Conservation (phyloP, 805 yeast species). For the Wickerhamiella musiphila region DNA sequence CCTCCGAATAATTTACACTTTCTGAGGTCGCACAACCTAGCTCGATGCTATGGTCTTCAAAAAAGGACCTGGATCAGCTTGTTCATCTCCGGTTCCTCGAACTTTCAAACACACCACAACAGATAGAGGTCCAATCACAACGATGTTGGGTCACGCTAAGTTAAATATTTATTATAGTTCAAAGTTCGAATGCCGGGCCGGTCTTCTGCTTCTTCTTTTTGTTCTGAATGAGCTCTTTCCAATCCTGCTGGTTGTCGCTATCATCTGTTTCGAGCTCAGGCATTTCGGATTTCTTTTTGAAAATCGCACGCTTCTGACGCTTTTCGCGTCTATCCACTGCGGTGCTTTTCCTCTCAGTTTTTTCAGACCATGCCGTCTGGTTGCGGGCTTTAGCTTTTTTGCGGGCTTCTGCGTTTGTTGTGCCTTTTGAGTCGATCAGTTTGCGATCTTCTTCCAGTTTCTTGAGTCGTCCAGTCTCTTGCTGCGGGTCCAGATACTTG, state of each 20-base stretch:
- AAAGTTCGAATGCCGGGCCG: constrained; percentile 35
- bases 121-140: too few relatives aligned
- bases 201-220: constrained; percentile 47
- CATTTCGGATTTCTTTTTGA: constrained; percentile 29
- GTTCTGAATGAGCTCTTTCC: constrained; percentile 68
- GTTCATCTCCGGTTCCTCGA: too few relatives aligned
- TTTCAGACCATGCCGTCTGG: constrained; percentile 70
- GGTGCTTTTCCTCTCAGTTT: constrained; percentile 41
- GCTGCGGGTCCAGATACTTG: constrained; percentile 42
- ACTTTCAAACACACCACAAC: too few relatives aligned
- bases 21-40: too few relatives aligned
- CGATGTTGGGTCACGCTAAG: not conserved
- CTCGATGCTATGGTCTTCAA: too few relatives aligned
- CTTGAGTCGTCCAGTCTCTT: constrained; percentile 44
- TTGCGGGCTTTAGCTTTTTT: constrained; percentile 13
- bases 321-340: constrained; percentile 50
- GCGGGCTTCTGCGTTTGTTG: constrained; percentile 23
- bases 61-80: too few relatives aligned
- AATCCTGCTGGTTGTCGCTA: constrained; percentile 43
- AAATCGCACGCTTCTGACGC: constrained; percentile 42
- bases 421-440: constrained; percentile 12
- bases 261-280: constrained; percentile 21
- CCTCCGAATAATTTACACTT: too few relatives aligned
- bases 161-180: constrained; percentile 2
- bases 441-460: constrained; percentile 24